A percentile compares a stretch with the other conserved stretches of the same genome.
Evolutionary conservation across 164 flowering plant genomes (phyloP).

Genomic region (Echeveria elegans): DNA sequence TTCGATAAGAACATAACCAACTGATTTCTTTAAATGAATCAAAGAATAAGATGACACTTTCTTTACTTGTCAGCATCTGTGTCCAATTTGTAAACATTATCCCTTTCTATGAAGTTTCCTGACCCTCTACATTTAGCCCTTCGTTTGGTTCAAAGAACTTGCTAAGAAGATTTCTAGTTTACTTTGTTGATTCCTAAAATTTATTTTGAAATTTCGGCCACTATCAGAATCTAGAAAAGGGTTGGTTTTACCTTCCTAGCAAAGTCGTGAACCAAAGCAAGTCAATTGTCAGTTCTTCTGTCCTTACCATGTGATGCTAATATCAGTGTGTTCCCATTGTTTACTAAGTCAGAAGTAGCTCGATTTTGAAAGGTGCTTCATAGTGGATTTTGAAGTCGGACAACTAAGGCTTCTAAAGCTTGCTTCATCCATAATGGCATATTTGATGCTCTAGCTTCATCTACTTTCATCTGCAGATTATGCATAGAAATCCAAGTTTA

Average conservation of each 20-base stretch:
- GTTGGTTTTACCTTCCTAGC: background rate
- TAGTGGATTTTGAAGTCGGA: background rate
- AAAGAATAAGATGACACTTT: background rate
- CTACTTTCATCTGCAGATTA: background rate
- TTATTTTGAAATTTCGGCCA: background rate
- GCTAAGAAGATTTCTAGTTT: background rate
- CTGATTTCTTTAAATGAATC: background rate
- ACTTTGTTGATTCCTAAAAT: background rate
- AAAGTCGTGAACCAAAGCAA: background rate
- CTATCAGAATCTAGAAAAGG: background rate
- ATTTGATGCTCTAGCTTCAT: constrained; percentile 1
- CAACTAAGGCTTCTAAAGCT: background rate
- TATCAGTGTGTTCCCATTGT: background rate
- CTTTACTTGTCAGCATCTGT: background rate
- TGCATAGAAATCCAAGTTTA: background rate
- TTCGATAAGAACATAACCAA: background rate
- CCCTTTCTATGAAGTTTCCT: constrained; percentile 3
- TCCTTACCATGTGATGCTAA: background rate
- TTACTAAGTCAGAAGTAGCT: constrained; percentile 1
- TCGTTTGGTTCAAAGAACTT: constrained; percentile 2
- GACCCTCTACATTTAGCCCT: background rate
- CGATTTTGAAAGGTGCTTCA: background rate
- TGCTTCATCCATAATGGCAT: constrained; percentile 5
- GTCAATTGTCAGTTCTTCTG: background rate
- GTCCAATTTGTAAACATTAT: constrained; percentile 1